Conservation (phyloP, 208 protist species). For the Leishmania martiniquensis region DNA sequence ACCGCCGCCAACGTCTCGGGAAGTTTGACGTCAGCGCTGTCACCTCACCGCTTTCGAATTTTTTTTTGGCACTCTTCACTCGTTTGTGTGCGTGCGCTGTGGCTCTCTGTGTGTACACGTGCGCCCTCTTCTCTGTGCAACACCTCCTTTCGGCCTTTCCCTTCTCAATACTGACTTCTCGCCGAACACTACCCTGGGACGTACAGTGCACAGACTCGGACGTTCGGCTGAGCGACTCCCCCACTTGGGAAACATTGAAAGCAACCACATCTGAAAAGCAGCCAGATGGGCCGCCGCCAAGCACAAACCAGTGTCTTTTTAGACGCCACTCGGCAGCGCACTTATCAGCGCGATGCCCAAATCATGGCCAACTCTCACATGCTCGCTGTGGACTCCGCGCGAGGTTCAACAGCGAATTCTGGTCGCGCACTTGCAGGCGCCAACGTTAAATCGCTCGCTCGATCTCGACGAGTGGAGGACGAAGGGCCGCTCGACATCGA, state of each 20-base stretch:
- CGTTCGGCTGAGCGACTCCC: neutral
- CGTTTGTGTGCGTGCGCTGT: neutral
- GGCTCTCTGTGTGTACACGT: neutral
- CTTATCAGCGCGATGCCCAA: slow-evolving; percentile 22
- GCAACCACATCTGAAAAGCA: neutral
- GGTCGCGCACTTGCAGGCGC: neutral
- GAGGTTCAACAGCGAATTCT: neutral
- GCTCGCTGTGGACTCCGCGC: slow-evolving; percentile 23
- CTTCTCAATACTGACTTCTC: neutral
- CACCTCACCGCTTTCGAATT: too few species aligned
- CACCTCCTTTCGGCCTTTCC: neutral
- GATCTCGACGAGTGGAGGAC: neutral
- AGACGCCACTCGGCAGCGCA: neutral
- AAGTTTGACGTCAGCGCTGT: too few species aligned
- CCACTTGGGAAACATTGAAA: neutral
- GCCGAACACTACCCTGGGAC: neutral
- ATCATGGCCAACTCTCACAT: slow-evolving; percentile 22
- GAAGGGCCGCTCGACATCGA: slow-evolving; percentile 30
- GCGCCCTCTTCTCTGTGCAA: neutral
- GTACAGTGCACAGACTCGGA: neutral
- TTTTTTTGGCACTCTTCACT: too few species aligned
- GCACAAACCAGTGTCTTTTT: slow-evolving; percentile 4
- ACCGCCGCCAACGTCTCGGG: too few species aligned
- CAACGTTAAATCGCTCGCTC: neutral
- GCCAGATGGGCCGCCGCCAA: slow-evolving; percentile 33